Conservation (phyloP, 495 filamentous ascomycete genomes). For the Bombardia bombarda region DNA sequence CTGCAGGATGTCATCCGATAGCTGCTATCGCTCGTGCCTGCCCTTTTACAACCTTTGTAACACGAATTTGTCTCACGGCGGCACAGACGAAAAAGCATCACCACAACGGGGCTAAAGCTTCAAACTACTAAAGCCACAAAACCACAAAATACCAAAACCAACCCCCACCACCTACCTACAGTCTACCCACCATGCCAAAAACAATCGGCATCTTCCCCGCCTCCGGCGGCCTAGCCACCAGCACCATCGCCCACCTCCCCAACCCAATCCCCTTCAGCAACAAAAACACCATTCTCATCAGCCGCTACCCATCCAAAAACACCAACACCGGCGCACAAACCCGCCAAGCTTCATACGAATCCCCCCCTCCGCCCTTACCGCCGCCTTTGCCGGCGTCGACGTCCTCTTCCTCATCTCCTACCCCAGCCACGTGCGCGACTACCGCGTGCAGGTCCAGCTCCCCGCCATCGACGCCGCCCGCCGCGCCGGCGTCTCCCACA, state of each 20-base stretch:
- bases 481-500: constrained; percentile 48
- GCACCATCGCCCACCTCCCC: constrained; percentile 38
- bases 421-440: constrained; percentile 24
- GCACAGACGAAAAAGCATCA: no score
- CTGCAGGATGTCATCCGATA: no score
- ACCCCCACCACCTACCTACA: no score
- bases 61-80: no score
- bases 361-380: constrained; percentile 18
- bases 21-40: no score
- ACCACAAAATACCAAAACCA: no score
- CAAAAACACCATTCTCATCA: constrained; percentile 35
- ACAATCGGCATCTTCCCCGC: constrained; percentile 41
- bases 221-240: constrained; percentile 39
- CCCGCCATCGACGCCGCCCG: constrained; percentile 51
- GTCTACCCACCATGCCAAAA: constrained; percentile 10
- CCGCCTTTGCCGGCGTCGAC: constrained; percentile 33
- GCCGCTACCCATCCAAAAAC: constrained; percentile 35
- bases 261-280: constrained; percentile 29
- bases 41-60: no score
- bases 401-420: constrained; percentile 45
- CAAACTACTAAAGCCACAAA: no score
- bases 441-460: constrained; percentile 20
- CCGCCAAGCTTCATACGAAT: constrained; percentile 37
- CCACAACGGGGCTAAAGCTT: no score
- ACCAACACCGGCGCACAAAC: constrained; percentile 20